Evolutionary conservation across 2,329 filamentous ascomycete genomes (phyloP), one percentile per base, ranked within the genome.

Genomic region (Fusarium caatingaense): DNA sequence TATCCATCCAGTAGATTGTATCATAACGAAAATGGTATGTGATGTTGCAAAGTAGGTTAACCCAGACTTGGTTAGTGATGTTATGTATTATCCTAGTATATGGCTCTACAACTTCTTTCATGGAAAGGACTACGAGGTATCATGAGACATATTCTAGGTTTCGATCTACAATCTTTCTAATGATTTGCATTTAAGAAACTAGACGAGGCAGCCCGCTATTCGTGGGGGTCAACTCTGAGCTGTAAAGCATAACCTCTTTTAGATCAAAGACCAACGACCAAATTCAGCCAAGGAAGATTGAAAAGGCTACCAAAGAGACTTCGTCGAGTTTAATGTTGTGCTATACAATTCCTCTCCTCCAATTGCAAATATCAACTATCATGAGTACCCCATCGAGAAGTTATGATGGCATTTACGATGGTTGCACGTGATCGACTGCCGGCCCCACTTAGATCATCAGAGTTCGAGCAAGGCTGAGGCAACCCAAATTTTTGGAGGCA

Each of bases 391-490:
- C 18, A 34, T 21, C 10, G 27, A 34, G 30, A 40, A 51, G 32
- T 51, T 40, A 37, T 37, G 15, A 47, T 56, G 9, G 23, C 21
- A 12, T 32, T 48, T 16, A 5, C 8, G 12, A 18, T 21, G 5
- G 8, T 21, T 15, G 32, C 69, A 64, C 53, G 57, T 49, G 50
- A 63, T 10, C 10, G 1, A 2, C 3, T 1, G 3, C 10, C 8
- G 23, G 18, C 1, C n/a, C 62, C 62, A 66, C 30, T 61, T 61
- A 37, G 18, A 12, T 40, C 20, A 40, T 27, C 25, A 13, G 20
- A 20, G 18, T 12, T 49, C 34, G 20, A 60, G 44, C 34, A 34
- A 66, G 62, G 71, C 72, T 75, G 71, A 65, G 49, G 51, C 55
- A 50, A 60, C 50, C 21, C 55, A 45, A 54, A 68, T 59, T 37